Percentiles rank a stretch among this genome's conserved stretches.
phyloP scores from a whole-genome alignment of 768 basidiomycete species.

The Pleurotus tuber-regium region DNA sequence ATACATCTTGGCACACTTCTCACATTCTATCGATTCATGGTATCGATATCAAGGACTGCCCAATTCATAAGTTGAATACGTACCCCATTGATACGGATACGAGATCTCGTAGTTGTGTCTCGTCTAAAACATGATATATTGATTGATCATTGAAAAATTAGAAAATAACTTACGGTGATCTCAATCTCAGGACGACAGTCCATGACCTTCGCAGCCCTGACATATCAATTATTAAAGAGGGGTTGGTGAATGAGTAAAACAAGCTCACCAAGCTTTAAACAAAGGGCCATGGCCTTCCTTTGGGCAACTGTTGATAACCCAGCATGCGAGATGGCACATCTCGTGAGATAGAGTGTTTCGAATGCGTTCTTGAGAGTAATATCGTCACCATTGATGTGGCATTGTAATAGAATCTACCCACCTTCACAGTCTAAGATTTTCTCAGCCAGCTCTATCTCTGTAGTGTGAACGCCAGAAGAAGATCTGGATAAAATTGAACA shows the following conservation, averaged over 20 bases:
- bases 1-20: slow-evolving; percentile 61
- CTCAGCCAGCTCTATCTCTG: slow-evolving; percentile 74
- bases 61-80: slow-evolving; percentile 24
- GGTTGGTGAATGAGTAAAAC: not conserved
- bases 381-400: not conserved
- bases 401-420: slow-evolving; percentile 24
- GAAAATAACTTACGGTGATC: slow-evolving; percentile 50
- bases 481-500: slow-evolving; percentile 32
- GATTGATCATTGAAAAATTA: not conserved
- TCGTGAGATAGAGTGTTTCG: slow-evolving; percentile 84
- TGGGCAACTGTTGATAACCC: slow-evolving; percentile 72
- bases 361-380: slow-evolving; percentile 59
- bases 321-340: slow-evolving; percentile 89
- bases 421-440: slow-evolving; percentile 81
- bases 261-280: slow-evolving; percentile 68
- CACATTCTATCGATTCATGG: slow-evolving; percentile 47
- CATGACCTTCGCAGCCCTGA: slow-evolving; percentile 74
- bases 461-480: slow-evolving; percentile 54
- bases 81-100: slow-evolving; percentile 74
- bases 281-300: slow-evolving; percentile 71
- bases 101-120: slow-evolving; percentile 74
- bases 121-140: slow-evolving; percentile 39
- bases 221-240: not conserved
- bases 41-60: not conserved
- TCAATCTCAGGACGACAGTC: slow-evolving; percentile 62